Base-by-base conservation (phyloP, 2,329 filamentous ascomycete genomes). In the Ilyonectria destructans region DNA sequence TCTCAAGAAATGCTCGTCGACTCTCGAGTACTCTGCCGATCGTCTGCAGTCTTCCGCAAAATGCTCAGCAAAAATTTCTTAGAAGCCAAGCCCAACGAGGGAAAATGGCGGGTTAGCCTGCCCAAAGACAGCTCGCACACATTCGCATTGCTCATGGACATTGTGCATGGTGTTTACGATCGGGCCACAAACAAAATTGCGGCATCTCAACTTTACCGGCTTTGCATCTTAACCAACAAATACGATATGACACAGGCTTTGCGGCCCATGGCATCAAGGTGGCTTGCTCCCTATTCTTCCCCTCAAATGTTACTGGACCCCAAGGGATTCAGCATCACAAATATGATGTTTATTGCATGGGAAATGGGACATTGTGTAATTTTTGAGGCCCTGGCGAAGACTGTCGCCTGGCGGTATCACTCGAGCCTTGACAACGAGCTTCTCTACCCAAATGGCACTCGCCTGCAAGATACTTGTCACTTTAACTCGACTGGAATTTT, bases 221-320 rank as follows among this genome's bases (percentile, higher is more conserved):
- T 66, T 2, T 72, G 68, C 4, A 15, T 61, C 9, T 35, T 75
- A 7, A 65, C 58, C 19, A 45, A 58, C 37, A 75, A 73, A 51
- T 75, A 75, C 26, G 48, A 62, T 7, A 69, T 70, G 71, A 48
- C 62, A 9, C 57, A 62, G 19, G 59, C 65, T 2, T 31, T 74
- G 7, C 62, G 65, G 5, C 49, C 73, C 12, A 57, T 72, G 23
- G 70, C 71, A 15, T 62, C 72, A 19, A 55, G 33, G 12, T 72
- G 68, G 68, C 65, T 66, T 43, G 40, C 56, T 17, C 56, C 31
- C 19, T 37, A 58, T 12, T 55, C 57, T 8, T 43, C 61, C 6
- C 3, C 26, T 8, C 12, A 12, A n/a, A 4, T 4, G 5, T 33
- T 31, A 15, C 12, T 7, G 6, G 9, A 19, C 17, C 13, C 6